Percentiles rank a stretch among this genome's conserved stretches.
Conservation (phyloP, 495 filamentous ascomycete species). For the Hypoxylon fuscum region DNA sequence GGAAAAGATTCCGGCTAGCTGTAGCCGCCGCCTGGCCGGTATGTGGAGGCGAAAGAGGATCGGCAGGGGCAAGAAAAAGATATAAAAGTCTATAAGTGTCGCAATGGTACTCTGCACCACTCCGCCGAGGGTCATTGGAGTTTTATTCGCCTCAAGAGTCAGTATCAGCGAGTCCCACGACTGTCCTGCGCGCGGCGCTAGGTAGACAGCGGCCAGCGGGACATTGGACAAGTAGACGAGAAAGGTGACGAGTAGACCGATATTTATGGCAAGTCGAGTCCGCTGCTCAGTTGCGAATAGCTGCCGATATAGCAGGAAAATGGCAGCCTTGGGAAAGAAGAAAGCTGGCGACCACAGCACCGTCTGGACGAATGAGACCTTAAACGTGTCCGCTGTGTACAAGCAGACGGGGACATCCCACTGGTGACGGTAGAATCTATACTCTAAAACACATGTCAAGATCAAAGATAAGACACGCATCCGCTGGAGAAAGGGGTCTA, state of each 20-base stretch:
- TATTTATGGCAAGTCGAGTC: not conserved
- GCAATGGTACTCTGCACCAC: too few relatives aligned
- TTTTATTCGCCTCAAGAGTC: too few relatives aligned
- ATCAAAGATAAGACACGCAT: too few relatives aligned
- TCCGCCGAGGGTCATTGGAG: too few relatives aligned
- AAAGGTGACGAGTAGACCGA: slow-evolving; percentile 16
- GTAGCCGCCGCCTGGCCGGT: not conserved
- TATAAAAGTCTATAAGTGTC: slow-evolving; percentile 32
- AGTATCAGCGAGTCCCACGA: too few relatives aligned
- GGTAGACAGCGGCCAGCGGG: too few relatives aligned
- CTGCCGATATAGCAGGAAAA: slow-evolving; percentile 22
- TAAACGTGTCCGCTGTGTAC: too few relatives aligned
- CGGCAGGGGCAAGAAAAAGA: slow-evolving; percentile 28
- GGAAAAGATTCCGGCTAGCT: slow-evolving; percentile 9
- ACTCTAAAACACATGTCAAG: too few relatives aligned
- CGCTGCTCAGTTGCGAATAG: slow-evolving; percentile 7
- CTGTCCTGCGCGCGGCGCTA: too few relatives aligned
- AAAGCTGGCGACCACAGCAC: too few relatives aligned
- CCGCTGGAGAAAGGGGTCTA: too few relatives aligned
- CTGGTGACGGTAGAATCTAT: slow-evolving; percentile 17
- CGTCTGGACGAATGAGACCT: not conserved
- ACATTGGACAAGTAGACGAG: slow-evolving; percentile 21
- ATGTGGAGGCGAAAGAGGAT: slow-evolving; percentile 2
- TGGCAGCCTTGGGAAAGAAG: slow-evolving; percentile 28
- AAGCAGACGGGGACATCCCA: slow-evolving; percentile 30